These are phyloP conservation scores for Fraxinus nigra DNA, from an alignment of 305 asterid species.

Conservation along the genomic window DNA sequence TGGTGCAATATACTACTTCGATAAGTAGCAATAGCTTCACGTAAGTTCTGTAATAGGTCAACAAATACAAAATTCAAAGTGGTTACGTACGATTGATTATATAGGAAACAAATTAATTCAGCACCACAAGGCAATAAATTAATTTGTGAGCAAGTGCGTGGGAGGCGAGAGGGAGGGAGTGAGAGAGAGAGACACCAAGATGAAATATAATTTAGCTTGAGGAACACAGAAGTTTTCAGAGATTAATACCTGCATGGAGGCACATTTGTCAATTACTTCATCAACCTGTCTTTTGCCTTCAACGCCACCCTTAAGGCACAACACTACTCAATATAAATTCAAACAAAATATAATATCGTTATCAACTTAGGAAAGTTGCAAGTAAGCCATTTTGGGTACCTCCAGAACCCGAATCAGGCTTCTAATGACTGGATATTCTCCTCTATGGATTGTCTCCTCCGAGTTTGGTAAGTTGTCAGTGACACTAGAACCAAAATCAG, in stretches of 20 bases:
- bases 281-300: constrained; percentile 99
- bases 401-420: constrained; percentile 95
- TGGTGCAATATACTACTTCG: constrained; percentile 89
- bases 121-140: constrained; percentile 16
- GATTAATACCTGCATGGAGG: constrained; percentile 89
- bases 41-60: constrained; percentile 66
- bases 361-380: constrained; percentile 25
- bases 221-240: constrained; percentile 17
- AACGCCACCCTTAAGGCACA: constrained; percentile 83
- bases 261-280: constrained; percentile 91
- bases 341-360: constrained; percentile 22
- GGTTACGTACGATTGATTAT: background rate
- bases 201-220: background rate
- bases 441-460: constrained; percentile 87
- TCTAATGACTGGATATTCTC: constrained; percentile 94
- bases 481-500: constrained; percentile 62
- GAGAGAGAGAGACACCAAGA: background rate
- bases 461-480: constrained; percentile 65
- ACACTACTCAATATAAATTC: constrained; percentile 46
- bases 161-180: too few relatives aligned
- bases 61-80: constrained; percentile 25
- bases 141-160: background rate
- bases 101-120: constrained; percentile 9
- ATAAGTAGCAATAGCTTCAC: constrained; percentile 91
- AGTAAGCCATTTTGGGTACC: constrained; percentile 47